Evolutionary conservation across 768 basidiomycete species (phyloP), one percentile per base, ranked within the genome.

Genomic region (Lactifluus pinguis): DNA sequence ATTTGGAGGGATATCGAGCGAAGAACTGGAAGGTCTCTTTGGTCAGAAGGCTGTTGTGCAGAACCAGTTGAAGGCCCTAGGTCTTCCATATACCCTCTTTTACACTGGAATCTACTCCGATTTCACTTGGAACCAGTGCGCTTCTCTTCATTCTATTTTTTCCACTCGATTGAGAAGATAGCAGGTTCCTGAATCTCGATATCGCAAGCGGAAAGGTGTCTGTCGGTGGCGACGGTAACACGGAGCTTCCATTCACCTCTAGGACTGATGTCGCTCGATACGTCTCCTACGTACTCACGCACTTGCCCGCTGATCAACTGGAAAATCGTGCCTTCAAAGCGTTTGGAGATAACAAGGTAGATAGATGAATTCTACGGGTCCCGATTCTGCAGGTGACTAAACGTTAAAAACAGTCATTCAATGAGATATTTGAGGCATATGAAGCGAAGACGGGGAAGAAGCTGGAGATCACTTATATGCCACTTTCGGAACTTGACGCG

Each of bases 1-100:
- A 57, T 73, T 71, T 32, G 71, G 71, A 5, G 62, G 53, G 15
- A 34, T 61, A 3, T 64, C 59, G 8, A 62, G 60, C 25, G 25
- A 25, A 2, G 51, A 21, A n/a, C 52, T 50, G 5, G 55, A 47
- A 3, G 65, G 67, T 0, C 2, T 52, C 21, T 58, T 60, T 6
- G 60, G 60, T 1, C 17, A 13, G 25, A 66, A 62, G 29, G 47
- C 14, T 3, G 15, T 5, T 2, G 49, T 61, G 14, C 54, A 64
- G 15, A 41, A 21, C 3, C 30, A 58, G 30, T 11, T 67, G 61
- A 56, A 51, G 19, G 55, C 42, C 1, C 14, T 67, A 34, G 63
- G 47, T 3, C 13, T 68, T 32, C 60, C 66, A 1, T 60, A 49
- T 42, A 49, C 64, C 21, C 17, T 53, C 8, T 67, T 62, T 47